These are phyloP conservation scores for Syncephalastrum contaminatum DNA, from an alignment of 371 early-diverging fungal species.

Conservation along the genomic window DNA sequence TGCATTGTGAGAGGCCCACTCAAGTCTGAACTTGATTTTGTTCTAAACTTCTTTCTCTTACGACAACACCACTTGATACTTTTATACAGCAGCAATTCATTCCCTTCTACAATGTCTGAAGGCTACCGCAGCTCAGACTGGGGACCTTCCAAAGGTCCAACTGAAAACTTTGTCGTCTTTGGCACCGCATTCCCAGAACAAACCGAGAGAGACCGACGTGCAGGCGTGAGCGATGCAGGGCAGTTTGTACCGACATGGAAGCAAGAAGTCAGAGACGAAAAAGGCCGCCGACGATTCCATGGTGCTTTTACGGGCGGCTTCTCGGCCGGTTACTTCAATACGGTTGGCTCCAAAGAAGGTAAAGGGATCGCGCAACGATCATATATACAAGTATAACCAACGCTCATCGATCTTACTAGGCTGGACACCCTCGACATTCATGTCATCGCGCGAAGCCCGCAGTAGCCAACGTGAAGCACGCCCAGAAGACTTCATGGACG, in stretches of 20 bases:
- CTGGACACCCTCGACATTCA: conserved; percentile 75
- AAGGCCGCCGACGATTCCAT: conserved; percentile 85
- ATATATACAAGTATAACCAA: background rate
- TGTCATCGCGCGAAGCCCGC: conserved; percentile 60
- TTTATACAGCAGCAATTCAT: no score
- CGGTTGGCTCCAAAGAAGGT: conserved; percentile 96
- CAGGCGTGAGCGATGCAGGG: conserved; percentile 44
- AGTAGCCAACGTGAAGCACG: conserved; percentile 37
- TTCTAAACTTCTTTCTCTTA: no score
- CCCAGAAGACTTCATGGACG: conserved; percentile 93
- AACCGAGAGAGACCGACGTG: conserved; percentile 39
- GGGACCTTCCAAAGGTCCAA: background rate
- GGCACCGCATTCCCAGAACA: conserved; percentile 54
- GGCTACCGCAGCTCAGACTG: background rate
- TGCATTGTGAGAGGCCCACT: no score
- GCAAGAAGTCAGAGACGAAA: conserved; percentile 72
- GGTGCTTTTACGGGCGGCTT: conserved; percentile 96
- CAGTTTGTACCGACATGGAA: conserved; percentile 57
- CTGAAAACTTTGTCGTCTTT: conserved; percentile 39
- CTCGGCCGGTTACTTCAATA: conserved; percentile 93
- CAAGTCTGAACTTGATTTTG: no score
- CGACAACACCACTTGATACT: no score
- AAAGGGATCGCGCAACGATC: background rate
- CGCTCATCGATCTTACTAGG: conserved; percentile 40
- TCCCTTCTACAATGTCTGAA: no score